Percentiles rank a stretch among this genome's conserved stretches.
phyloP scores from a whole-genome alignment of 495 filamentous ascomycete species.

The Penicillium cataractarum region DNA sequence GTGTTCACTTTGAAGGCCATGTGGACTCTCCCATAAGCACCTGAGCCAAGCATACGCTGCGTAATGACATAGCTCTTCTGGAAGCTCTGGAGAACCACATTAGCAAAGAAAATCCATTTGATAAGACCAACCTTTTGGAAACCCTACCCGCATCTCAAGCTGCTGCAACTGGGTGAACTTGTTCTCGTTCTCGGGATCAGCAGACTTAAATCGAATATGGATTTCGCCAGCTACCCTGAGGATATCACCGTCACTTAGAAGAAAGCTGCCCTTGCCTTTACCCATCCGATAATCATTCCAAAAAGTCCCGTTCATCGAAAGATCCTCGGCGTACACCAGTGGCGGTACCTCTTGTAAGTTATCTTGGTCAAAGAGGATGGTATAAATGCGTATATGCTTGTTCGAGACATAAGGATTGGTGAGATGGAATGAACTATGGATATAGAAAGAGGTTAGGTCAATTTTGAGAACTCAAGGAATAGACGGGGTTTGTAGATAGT shows the following conservation, averaged over 20 bases:
- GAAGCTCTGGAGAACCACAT: conserved; percentile 43
- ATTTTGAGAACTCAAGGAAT: not conserved
- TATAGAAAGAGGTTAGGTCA: not conserved
- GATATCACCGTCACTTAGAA: conserved; percentile 60
- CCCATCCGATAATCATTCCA: conserved; percentile 52
- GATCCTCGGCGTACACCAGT: conserved; percentile 63
- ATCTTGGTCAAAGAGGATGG: conserved; percentile 53
- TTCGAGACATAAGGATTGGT: conserved; percentile 54
- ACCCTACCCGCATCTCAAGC: conserved; percentile 37
- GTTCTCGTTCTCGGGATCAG: conserved; percentile 5
- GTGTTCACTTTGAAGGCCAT: conserved; percentile 46
- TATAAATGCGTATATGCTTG: conserved; percentile 64
- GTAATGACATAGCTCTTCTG: conserved; percentile 51
- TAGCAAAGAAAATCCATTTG: not conserved
- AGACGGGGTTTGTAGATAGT: not conserved
- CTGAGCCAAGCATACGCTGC: conserved; percentile 51
- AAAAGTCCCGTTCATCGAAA: conserved; percentile 59
- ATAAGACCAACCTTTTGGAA: not conserved
- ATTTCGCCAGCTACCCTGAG: conserved; percentile 34
- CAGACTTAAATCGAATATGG: conserved; percentile 29
- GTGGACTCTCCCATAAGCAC: conserved; percentile 51
- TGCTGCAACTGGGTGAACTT: conserved; percentile 26
- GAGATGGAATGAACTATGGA: conserved; percentile 47
- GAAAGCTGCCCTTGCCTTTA: conserved; percentile 40
- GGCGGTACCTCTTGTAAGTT: conserved; percentile 40